Base-by-base conservation (phyloP, 225 moss, liverwort and hornwort species). In the Thuidium tamariscinum region DNA sequence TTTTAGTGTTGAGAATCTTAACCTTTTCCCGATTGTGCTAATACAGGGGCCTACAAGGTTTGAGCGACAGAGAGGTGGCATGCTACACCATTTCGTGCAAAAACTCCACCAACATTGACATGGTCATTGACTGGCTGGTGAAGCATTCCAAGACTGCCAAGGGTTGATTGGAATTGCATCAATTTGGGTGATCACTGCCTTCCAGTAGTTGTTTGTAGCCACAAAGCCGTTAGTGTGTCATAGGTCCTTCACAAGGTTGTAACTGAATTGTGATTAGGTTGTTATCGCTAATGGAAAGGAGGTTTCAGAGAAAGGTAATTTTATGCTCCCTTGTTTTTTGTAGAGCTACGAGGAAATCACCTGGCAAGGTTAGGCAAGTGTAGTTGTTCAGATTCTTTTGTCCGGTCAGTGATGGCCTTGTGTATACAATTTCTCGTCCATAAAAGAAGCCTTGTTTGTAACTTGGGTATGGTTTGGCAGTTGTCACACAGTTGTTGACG, bases 81-180 rank as follows among this genome's bases (percentile, higher is more conserved):
- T 99, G 98, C 87, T 99, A 95, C 90, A 89, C 91, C 51, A 96
- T 99, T 63, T 99, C 98, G 49, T 99, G 98, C 95, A 99, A 99
- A 87, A 99, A 97, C 84, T 95, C 90, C 23, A 96, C 95, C 80
- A 99, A 99, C 87, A 97, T 99, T 83, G 97, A 95, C 71, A 93
- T 92, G 83, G 98, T 97, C 82, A 95, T 99, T 67, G 96, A 97
- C 83, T 99, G 98, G 98, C 93, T 99, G 86, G 95, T 97, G 81
- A 99, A 99, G 95, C 97, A 99, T 86, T 99, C 97, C 14, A 99
- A 99, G 91, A 95, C 96, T 76, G 95, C 96, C 55, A 99, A 99
- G 94, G 95, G 95, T 87, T 99, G 94, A 97, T 90, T 82, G n/a
- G n/a, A 70, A 21, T 89, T 71, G 52, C 80, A 55, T 65, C 77